Conservation (phyloP, 805 yeast species). For the Wickerhamiella spandovensis region DNA sequence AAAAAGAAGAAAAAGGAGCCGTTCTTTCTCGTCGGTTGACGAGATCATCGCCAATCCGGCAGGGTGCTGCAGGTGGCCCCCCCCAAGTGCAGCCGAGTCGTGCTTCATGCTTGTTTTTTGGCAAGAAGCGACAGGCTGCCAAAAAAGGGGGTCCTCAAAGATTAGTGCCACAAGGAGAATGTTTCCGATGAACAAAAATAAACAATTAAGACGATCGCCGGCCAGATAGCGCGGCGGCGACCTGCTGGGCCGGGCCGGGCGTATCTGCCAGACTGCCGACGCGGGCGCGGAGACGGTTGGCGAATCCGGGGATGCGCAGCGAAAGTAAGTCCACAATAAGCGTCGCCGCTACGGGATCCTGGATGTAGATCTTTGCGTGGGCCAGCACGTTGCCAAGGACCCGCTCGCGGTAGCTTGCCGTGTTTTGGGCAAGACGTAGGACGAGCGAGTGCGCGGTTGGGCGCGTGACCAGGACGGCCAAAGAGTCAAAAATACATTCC, state of each 20-base stretch:
- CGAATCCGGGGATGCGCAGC: conserved; percentile 16
- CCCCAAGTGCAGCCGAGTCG: too few relatives aligned
- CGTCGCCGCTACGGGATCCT: conserved; percentile 4
- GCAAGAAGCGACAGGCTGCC: too few relatives aligned
- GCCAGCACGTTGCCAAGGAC: conserved; percentile 9
- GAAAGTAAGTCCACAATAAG: conserved; percentile 9
- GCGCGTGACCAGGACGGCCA: conserved; percentile 4
- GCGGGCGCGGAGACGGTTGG: conserved; percentile 7
- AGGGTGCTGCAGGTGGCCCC: too few relatives aligned
- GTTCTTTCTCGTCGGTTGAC: too few relatives aligned
- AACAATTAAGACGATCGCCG: neutral
- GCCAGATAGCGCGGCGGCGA: neutral
- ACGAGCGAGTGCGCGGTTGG: conserved; percentile 5
- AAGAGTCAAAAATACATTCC: neutral
- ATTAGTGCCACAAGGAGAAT: too few relatives aligned
- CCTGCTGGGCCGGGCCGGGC: neutral
- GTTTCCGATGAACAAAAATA: too few relatives aligned
- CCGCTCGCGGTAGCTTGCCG: conserved; percentile 10
- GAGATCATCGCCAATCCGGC: too few relatives aligned
- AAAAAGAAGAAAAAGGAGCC: too few relatives aligned
- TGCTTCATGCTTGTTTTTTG: too few relatives aligned
- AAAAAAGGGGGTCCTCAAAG: too few relatives aligned
- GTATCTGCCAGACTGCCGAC: neutral
- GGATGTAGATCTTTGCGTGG: conserved; percentile 8
- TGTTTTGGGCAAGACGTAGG: conserved; percentile 7